Base-by-base conservation (phyloP, 495 filamentous ascomycete species). In the Penicillium coprophilum region DNA sequence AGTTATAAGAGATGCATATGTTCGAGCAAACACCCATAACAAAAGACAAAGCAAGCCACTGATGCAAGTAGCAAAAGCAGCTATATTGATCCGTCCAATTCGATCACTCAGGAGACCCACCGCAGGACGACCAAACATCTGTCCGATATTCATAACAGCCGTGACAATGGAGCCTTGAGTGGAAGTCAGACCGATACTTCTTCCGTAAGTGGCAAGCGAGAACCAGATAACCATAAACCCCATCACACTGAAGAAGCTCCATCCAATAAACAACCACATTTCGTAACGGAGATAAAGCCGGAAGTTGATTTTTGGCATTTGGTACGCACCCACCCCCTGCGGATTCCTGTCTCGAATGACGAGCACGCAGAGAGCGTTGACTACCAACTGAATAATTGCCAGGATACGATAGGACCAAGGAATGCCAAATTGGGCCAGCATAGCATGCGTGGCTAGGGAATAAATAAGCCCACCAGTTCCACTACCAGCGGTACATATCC, bases 401-500 rank as follows among this genome's bases (percentile, higher is more conserved):
- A 48, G 28, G 27, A 32, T 21, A 8, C 46, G 46, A 11, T 31
- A 31, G 8, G 46, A 19, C 46, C 46, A 48, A 3, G 12, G 15
- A 21, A 19, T 31, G 5, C 46, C 46, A 12, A 48, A 31, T 10
- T 17, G 46, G 7, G 28, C 56, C 57, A 93, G 87, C 59, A 64
- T 63, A 3, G 64, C 62, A 21, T 60, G 55, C 0, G 67, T 57
- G 7, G 56, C 62, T 19, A 75, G 53, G 34, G 54, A 58, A 63
- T 83, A 86, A 30, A 78, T 73, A 23, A 92, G 69, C 0, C 90
- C 90, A 13, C 87, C 86, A 34, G 89, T 75, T 13, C 89, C 89
- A 23, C 80, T 82, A 0, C 88, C 90, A 12, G 82, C 78, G 1
- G 86, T 75, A 6, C 81, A 74, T n/a, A 90, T 80, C 1, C 87